Conservation (phyloP, 2,329 filamentous ascomycete genomes). For the Arthrinium phaeospermum region DNA sequence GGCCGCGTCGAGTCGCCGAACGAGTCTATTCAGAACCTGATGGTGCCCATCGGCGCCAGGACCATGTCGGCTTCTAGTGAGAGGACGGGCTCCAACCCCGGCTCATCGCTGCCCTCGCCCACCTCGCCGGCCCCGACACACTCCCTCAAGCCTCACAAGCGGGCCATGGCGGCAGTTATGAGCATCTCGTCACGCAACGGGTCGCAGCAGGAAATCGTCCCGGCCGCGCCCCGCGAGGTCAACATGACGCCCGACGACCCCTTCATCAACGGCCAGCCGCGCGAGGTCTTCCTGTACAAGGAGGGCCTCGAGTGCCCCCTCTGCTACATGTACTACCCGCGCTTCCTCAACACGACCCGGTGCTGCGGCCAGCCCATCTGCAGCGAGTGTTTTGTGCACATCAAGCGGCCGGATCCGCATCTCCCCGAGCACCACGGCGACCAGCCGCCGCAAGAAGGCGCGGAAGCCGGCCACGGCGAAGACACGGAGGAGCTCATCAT, state of each 20-base stretch:
- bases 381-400: constrained; percentile 98
- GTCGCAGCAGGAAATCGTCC: constrained; percentile 70
- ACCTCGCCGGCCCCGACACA: constrained; percentile 54
- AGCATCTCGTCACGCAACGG: constrained; percentile 76
- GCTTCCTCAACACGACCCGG: constrained; percentile 89
- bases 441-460: constrained; percentile 34
- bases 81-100: constrained; percentile 63
- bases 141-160: constrained; percentile 83
- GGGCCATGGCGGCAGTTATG: constrained; percentile 80
- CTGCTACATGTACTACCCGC: constrained; percentile 94
- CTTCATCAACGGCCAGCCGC: constrained; percentile 89
- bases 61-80: constrained; percentile 84
- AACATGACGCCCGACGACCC: constrained; percentile 75
- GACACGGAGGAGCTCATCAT: constrained; percentile 73
- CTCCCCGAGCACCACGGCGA: constrained; percentile 72
- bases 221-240: constrained; percentile 71
- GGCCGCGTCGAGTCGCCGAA: constrained; percentile 54
- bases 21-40: constrained; percentile 70
- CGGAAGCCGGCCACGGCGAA: constrained; percentile 30
- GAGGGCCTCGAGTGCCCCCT: constrained; percentile 91
- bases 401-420: constrained; percentile 82
- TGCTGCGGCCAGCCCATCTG: constrained; percentile 97
- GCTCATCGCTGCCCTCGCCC: constrained; percentile 65
- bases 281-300: constrained; percentile 95
- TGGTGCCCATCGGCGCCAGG: constrained; percentile 77